Percentiles rank a stretch among this genome's conserved stretches.
These are phyloP conservation scores for Geranium incanum DNA, from an alignment of 441 rosid species.

Conservation along the genomic window DNA sequence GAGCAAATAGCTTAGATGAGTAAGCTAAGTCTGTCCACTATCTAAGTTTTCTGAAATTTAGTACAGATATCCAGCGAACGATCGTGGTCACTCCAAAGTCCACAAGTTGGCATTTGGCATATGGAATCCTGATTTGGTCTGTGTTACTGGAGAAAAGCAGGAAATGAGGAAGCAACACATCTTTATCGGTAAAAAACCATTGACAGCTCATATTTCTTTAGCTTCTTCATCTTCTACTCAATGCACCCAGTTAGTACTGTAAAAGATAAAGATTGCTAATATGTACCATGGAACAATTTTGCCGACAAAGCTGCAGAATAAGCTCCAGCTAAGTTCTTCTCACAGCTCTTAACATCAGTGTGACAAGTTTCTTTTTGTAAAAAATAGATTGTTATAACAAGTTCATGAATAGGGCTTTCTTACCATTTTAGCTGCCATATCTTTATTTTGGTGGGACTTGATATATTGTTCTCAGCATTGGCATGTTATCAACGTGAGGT, in stretches of 20 bases:
- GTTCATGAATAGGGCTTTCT: not conserved
- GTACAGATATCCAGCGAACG: conserved; percentile 15
- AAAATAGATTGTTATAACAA: not conserved
- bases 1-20: not conserved
- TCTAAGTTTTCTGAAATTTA: not conserved
- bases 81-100: conserved; percentile 15
- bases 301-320: not conserved
- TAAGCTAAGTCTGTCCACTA: not conserved
- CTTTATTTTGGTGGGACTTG: conserved; percentile 22
- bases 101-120: conserved; percentile 20
- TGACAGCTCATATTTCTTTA: conserved; percentile 9
- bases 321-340: not conserved
- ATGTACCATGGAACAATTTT: not conserved
- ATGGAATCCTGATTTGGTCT: conserved; percentile 17
- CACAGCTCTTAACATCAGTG: not conserved
- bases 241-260: conserved; percentile 7
- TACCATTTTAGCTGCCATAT: conserved; percentile 8
- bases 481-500: conserved; percentile 19
- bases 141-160: not conserved
- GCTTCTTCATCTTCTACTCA: conserved; percentile 1
- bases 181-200: conserved; percentile 10
- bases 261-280: not conserved
- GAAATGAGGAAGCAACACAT: not conserved
- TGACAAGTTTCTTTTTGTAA: not conserved
- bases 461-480: conserved; percentile 34